Evolutionary conservation across 768 basidiomycete genomes (phyloP), one percentile per base, ranked within the genome.

Genomic region (Phylloporus scabripes): DNA sequence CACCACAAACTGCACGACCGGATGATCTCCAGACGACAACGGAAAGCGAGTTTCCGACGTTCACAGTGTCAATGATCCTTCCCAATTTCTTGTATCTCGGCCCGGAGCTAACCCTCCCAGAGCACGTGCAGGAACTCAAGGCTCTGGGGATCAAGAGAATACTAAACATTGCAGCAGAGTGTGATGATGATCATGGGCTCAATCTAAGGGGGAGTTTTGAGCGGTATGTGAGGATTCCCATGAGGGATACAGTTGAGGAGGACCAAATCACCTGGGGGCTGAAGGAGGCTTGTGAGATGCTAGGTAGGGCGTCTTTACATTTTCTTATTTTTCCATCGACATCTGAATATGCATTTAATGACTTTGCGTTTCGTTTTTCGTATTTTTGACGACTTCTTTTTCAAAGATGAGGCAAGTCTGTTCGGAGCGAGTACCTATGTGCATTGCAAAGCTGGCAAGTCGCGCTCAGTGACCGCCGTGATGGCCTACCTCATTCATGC

Each of bases 401-500:
- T 31, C 33, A 42, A 56, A 96, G 94, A 96, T 63, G 94, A 97
- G 59, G 94, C 94, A 1, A 81, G 87, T 41, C 67, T 97, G 45
- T 92, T 92, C 55, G 89, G 85, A 0, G 80, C 90, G 17, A 84
- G 92, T 7, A 88, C 88, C 1, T 98, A 95, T 60, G 93, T 97
- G 12, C 95, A 98, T 64, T 98, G 94, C 70, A 92, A 89, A 70
- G 93, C 90, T 5, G 95, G 94, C 5, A 96, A 93, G 72, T 93
- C 91, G 2, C 84, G 95, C 12, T 94, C 91, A 1, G 94, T 96
- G 24, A 96, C 94, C 0, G 92, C 93, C 11, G 94, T 96, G 34
- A 92, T 98, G 74, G 94, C 91, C 2, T 97, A 96, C 64, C 85
- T 98, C 49, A 96, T 98, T 55, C 94, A 96, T 59, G 89, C 93